A percentile compares a stretch with the other conserved stretches of the same genome.
Evolutionary conservation across 805 yeast genomes (phyloP).

Genomic region (Ogataea corticis): DNA sequence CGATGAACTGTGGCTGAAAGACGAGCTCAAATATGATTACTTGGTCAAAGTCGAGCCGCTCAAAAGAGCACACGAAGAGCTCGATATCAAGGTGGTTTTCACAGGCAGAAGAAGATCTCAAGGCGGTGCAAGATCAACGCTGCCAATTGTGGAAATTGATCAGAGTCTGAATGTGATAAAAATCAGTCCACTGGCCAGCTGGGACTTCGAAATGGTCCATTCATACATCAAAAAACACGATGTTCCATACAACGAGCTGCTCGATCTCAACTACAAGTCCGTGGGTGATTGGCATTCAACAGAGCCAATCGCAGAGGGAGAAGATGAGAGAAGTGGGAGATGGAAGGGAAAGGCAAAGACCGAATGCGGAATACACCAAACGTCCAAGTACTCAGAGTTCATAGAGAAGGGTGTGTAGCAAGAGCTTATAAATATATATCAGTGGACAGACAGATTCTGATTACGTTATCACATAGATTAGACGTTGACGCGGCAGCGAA

Average conservation of each 20-base stretch:
- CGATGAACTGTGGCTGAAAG: constrained; percentile 75
- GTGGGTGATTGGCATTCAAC: constrained; percentile 97
- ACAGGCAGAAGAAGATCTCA: constrained; percentile 91
- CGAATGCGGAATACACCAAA: constrained; percentile 93
- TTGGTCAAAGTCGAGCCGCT: constrained; percentile 92
- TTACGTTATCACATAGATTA: neutral
- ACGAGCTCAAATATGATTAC: constrained; percentile 80
- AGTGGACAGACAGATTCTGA: too few species aligned
- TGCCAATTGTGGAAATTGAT: constrained; percentile 79
- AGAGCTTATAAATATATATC: too few species aligned
- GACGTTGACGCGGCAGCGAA: neutral
- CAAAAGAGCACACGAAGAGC: constrained; percentile 74
- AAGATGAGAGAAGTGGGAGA: constrained; percentile 94
- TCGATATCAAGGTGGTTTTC: constrained; percentile 78
- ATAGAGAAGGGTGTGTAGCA: constrained; percentile 35
- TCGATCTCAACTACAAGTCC: constrained; percentile 86
- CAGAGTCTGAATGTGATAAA: constrained; percentile 68
- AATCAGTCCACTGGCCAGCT: constrained; percentile 83
- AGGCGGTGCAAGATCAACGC: constrained; percentile 75
- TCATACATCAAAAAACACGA: constrained; percentile 63
- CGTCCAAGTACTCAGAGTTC: constrained; percentile 69
- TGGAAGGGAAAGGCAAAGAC: constrained; percentile 94
- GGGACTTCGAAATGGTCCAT: constrained; percentile 76
- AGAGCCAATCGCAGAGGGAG: constrained; percentile 83
- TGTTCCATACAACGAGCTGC: constrained; percentile 83